Evolutionary conservation across 2,329 filamentous ascomycete species (phyloP).

Genomic region (Phyllosticta citriasiana): DNA sequence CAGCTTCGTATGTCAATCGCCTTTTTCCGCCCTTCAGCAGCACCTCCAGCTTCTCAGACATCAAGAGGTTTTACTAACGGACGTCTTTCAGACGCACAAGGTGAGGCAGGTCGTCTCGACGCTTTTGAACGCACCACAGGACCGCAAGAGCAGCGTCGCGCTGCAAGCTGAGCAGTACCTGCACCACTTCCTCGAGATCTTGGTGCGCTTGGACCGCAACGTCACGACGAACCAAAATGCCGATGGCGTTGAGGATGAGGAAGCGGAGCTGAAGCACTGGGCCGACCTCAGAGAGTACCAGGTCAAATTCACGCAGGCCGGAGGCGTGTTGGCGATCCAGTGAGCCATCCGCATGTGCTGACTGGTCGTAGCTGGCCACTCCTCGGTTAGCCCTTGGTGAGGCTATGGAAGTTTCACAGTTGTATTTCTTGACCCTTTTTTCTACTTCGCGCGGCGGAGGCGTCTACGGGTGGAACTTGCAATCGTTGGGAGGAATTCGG

Average conservation of each 20-base stretch:
- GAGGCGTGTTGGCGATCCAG: constrained; percentile 31
- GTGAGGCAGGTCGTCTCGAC: constrained; percentile 77
- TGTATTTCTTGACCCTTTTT: too few species aligned
- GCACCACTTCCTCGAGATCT: constrained; percentile 60
- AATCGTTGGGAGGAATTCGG: too few species aligned
- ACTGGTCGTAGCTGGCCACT: background rate
- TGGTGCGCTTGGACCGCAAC: constrained; percentile 40
- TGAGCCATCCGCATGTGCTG: background rate
- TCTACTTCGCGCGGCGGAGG: too few species aligned
- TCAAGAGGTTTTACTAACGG: background rate
- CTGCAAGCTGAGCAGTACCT: constrained; percentile 61
- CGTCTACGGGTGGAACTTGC: too few species aligned
- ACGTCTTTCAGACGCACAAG: constrained; percentile 57
- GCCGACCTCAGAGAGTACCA: constrained; percentile 72
- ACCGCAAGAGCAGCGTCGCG: constrained; percentile 42
- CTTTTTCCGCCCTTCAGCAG: background rate
- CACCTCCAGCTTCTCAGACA: background rate
- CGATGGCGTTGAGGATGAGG: constrained; percentile 47
- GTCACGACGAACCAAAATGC: background rate
- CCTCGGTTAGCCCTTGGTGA: too few species aligned
- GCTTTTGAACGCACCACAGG: constrained; percentile 53
- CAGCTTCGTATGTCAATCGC: constrained; percentile 45
- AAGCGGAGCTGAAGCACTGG: constrained; percentile 68
- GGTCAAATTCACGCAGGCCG: constrained; percentile 57
- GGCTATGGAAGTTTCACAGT: too few species aligned